Conservation (phyloP, 306 rosid genomes). For the Leucaena leucocephala region DNA sequence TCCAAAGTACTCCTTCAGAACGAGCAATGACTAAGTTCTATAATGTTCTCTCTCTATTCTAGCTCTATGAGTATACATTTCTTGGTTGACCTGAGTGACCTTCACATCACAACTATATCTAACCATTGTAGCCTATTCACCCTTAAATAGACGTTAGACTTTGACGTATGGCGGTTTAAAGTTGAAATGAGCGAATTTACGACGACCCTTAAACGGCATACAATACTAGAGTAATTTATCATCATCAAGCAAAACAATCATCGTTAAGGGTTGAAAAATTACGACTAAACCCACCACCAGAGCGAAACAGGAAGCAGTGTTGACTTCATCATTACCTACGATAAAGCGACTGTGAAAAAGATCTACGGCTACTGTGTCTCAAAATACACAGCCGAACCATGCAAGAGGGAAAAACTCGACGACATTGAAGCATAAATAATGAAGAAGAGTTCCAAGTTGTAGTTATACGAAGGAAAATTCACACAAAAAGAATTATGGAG, state of each 20-base stretch:
- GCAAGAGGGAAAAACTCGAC: neutral
- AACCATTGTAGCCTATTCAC: neutral
- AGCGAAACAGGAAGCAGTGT: neutral
- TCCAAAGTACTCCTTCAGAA: neutral
- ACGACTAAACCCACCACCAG: slow-evolving; percentile 5
- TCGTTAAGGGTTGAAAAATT: neutral
- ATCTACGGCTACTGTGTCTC: neutral
- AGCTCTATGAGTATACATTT: neutral
- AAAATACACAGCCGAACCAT: neutral
- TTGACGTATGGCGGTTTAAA: neutral
- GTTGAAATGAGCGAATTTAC: neutral
- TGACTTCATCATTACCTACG: neutral
- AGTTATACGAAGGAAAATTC: neutral
- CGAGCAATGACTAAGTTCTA: neutral
- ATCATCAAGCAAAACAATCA: neutral
- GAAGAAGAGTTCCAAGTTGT: neutral
- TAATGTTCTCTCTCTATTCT: neutral
- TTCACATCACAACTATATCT: neutral
- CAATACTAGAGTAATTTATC: neutral
- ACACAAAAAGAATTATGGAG: neutral
- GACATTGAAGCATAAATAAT: neutral
- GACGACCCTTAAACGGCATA: slow-evolving; percentile 8
- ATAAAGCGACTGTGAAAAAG: neutral
- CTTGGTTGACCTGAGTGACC: neutral
- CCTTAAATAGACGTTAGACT: no score